Percentiles rank a stretch among this genome's conserved stretches.
Evolutionary conservation across 257 asterid genomes (phyloP).

Genomic region (Solanum neorickii): DNA sequence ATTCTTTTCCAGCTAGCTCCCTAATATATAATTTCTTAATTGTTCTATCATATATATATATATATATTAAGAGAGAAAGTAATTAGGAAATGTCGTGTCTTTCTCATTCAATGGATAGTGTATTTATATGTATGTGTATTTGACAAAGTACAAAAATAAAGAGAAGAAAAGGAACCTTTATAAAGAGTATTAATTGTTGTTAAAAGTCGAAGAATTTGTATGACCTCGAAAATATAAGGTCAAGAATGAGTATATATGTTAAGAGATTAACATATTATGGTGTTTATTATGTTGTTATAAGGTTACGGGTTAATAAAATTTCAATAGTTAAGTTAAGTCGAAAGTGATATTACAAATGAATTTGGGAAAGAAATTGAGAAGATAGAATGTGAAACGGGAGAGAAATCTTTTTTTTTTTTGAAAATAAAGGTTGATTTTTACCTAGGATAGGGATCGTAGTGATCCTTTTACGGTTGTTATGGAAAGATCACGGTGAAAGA

Average conservation of each 20-base stretch:
- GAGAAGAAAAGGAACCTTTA: background rate
- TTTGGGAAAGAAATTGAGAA: background rate
- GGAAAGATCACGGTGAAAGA: background rate
- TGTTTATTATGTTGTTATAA: background rate
- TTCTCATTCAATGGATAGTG: background rate
- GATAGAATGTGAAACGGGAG: background rate
- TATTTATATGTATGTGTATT: background rate
- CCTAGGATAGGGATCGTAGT: background rate
- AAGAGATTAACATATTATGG: background rate
- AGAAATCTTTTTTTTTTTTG: no score
- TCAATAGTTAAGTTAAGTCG: background rate
- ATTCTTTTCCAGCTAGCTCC: conserved; percentile 11
- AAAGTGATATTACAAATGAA: background rate
- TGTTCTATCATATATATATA: background rate
- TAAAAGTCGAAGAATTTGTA: background rate
- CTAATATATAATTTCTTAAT: background rate
- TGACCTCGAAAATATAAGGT: background rate
- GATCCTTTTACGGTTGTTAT: background rate
- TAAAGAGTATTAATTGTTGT: no score
- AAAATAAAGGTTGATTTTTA: background rate
- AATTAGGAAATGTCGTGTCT: background rate
- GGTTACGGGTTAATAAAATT: background rate
- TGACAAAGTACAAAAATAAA: background rate
- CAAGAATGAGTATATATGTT: background rate
- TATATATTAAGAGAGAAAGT: background rate